These are phyloP conservation scores for Cutaneotrichosporon arboriforme DNA, from an alignment of 1,284 basidiomycete genomes.

Conservation along the genomic window DNA sequence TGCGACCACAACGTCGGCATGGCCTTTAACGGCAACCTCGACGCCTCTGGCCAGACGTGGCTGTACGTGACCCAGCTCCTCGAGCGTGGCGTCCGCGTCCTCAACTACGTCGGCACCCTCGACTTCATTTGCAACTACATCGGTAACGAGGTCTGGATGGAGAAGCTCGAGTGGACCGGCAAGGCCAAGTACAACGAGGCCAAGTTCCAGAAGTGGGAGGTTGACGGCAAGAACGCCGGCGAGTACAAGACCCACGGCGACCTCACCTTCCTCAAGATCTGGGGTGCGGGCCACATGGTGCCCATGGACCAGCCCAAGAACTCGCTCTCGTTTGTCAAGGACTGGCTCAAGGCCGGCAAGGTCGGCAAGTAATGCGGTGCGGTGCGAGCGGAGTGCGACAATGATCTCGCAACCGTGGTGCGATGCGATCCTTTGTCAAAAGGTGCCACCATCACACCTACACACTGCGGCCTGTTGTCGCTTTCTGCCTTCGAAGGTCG, in stretches of 20 bases:
- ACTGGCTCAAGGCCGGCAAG: constrained; percentile 38
- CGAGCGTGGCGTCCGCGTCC: constrained; percentile 64
- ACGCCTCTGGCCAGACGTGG: constrained; percentile 43
- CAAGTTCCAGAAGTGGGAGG: constrained; percentile 50
- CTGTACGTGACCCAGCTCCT: constrained; percentile 64
- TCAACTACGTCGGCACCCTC: constrained; percentile 58
- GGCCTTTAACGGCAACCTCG: constrained; percentile 32
- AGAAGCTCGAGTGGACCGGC: constrained; percentile 61
- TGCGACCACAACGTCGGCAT: constrained; percentile 51
- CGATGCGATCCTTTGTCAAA: background rate
- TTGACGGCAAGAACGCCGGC: constrained; percentile 52
- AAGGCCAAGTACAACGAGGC: constrained; percentile 52
- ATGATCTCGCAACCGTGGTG: no score
- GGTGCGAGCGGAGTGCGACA: background rate
- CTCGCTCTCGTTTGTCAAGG: constrained; percentile 43
- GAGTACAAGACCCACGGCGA: constrained; percentile 56
- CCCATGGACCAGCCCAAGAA: constrained; percentile 49
- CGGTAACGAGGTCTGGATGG: constrained; percentile 63
- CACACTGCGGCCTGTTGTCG: no score
- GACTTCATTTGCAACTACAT: constrained; percentile 65
- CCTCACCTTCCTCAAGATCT: constrained; percentile 51
- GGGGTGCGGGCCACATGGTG: constrained; percentile 47
- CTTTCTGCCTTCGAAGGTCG: no score
- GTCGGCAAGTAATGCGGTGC: background rate
- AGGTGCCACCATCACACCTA: no score